Evolutionary conservation across 345 rosid genomes (phyloP).

Genomic region (Hypericum perforatum): DNA sequence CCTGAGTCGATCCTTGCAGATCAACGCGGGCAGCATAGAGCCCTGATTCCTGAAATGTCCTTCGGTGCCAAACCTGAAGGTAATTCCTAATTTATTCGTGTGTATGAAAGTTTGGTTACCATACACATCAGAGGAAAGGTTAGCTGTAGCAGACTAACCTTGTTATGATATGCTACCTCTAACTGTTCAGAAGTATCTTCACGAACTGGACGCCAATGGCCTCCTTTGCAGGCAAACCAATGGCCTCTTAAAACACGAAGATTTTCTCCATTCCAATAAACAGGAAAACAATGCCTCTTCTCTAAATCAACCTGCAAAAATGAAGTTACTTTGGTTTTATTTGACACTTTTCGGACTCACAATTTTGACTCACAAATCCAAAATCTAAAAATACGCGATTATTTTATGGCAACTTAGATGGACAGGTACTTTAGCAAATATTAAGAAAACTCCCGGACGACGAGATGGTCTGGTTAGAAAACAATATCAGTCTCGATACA

Average conservation of each 20-base stretch:
- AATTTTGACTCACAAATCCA: constrained; percentile 1
- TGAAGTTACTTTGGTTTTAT: constrained; percentile 6
- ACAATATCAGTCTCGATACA: no score
- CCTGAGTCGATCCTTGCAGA: constrained; percentile 76
- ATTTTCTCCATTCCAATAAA: constrained; percentile 94
- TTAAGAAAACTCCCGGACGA: no score
- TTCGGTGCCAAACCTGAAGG: constrained; percentile 87
- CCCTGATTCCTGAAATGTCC: constrained; percentile 87
- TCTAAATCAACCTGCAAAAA: constrained; percentile 66
- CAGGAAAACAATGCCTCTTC: constrained; percentile 81
- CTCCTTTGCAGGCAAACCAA: constrained; percentile 95
- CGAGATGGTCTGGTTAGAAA: no score
- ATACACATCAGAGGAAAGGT: no score
- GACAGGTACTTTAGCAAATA: no score
- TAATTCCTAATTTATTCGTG: no score
- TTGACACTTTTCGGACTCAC: no score
- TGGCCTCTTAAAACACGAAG: constrained; percentile 95
- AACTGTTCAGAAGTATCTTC: constrained; percentile 88
- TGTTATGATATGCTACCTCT: constrained; percentile 65
- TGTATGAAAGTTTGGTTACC: no score
- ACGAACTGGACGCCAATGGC: constrained; percentile 88
- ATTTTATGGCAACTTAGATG: no score
- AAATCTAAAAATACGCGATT: no score
- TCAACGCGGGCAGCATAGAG: constrained; percentile 96
- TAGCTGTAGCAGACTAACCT: constrained; percentile 33